These are phyloP conservation scores for Hypoxylon sp. DNA, from an alignment of 2,329 filamentous ascomycete species.

Conservation along the genomic window DNA sequence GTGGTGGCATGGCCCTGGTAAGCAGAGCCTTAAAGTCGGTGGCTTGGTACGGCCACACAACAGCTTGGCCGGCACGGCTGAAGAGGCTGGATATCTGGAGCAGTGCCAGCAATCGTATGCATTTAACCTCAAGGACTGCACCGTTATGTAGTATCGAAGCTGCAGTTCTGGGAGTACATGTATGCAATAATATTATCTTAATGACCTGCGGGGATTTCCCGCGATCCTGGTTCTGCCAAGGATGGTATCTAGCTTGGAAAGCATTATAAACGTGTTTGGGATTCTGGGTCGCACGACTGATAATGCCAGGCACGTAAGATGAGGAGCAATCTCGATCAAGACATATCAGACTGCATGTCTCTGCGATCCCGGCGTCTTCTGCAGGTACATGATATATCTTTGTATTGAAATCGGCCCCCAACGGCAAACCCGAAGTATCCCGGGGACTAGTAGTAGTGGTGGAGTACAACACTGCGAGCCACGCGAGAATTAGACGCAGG, in stretches of 20 bases:
- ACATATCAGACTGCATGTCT: slow-evolving; percentile 37
- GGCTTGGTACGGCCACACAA: slow-evolving; percentile 79
- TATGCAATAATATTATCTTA: slow-evolving; percentile 17
- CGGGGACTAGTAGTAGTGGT: not conserved
- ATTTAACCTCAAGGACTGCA: slow-evolving; percentile 63
- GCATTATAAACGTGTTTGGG: slow-evolving; percentile 11
- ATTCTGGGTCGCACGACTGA: slow-evolving; percentile 34
- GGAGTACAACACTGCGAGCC: not conserved
- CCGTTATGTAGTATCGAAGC: slow-evolving; percentile 64
- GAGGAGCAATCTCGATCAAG: slow-evolving; percentile 33
- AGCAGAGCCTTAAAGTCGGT: slow-evolving; percentile 83
- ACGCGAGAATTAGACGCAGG: slow-evolving; percentile 8
- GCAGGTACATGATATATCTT: slow-evolving; percentile 24
- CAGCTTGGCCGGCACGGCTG: slow-evolving; percentile 70
- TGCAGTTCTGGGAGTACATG: not conserved
- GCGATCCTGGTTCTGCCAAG: slow-evolving; percentile 2
- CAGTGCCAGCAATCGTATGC: slow-evolving; percentile 69
- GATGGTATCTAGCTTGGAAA: slow-evolving; percentile 10
- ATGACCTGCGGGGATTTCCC: not conserved
- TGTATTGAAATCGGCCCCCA: slow-evolving; percentile 36
- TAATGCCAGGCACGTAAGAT: slow-evolving; percentile 32
- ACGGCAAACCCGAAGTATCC: slow-evolving; percentile 12
- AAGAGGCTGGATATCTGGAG: slow-evolving; percentile 85
- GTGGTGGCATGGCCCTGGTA: slow-evolving; percentile 94
- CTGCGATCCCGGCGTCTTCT: slow-evolving; percentile 25